phyloP scores from a whole-genome alignment of 139 green algal genomes.

The Diplosphaera chodatii region DNA sequence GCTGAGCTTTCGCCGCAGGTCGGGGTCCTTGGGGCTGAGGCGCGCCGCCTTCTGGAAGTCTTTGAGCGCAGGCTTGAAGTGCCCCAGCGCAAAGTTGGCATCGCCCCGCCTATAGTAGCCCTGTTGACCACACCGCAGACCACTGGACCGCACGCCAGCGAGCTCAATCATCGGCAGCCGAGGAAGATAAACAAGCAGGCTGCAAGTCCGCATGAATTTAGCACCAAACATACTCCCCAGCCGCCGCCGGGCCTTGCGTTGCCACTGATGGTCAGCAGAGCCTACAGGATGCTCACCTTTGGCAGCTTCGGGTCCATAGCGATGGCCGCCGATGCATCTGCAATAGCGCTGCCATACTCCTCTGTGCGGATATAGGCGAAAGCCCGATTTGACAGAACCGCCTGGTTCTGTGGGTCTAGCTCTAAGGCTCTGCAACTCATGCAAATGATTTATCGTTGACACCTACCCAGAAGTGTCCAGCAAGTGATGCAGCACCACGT shows the following conservation, averaged over 20 bases:
- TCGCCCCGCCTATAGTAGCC: conserved; percentile 91
- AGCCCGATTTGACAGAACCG: conserved; percentile 84
- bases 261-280: too few relatives aligned
- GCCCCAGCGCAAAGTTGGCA: conserved; percentile 79
- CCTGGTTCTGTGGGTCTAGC: conserved; percentile 56
- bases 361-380: conserved; percentile 86
- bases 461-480: too few relatives aligned
- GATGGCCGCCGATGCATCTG: conserved; percentile 82
- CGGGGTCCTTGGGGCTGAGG: conserved; percentile 73
- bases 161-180: too few relatives aligned
- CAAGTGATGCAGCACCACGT: too few relatives aligned
- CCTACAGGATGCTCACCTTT: conserved; percentile 52
- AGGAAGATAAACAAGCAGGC: too few relatives aligned
- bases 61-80: conserved; percentile 83
- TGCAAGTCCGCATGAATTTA: too few relatives aligned
- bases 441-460: neutral
- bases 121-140: conserved; percentile 33
- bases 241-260: too few relatives aligned
- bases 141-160: too few relatives aligned
- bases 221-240: too few relatives aligned
- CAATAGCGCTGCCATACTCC: conserved; percentile 82
- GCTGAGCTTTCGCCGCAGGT: conserved; percentile 79
- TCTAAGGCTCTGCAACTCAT: conserved; percentile 57
- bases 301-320: conserved; percentile 78
- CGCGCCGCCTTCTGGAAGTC: conserved; percentile 82